Percentiles rank a stretch among this genome's conserved stretches.
Conservation (phyloP, 2,329 filamentous ascomycete species). For the Nemania serpens region DNA sequence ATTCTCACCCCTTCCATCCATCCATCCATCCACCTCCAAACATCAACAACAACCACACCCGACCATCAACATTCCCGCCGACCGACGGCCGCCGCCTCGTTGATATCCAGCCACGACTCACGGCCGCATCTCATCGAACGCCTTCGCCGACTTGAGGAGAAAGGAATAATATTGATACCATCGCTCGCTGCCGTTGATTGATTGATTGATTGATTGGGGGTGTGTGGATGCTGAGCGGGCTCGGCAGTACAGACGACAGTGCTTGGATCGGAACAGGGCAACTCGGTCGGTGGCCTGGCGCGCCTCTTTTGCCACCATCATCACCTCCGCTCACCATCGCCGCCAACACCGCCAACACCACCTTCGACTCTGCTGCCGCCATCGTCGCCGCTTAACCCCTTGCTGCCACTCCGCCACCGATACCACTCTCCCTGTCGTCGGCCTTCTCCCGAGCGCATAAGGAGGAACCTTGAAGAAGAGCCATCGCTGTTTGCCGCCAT, state of each 20-base stretch:
- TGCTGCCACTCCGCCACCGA: background rate
- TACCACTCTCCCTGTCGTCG: background rate
- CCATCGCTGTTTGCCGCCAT: background rate
- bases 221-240: conserved; percentile 43
- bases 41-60: background rate
- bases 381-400: no score
- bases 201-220: conserved; percentile 28
- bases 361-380: background rate
- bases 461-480: background rate
- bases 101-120: conserved; percentile 6
- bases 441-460: conserved; percentile 10
- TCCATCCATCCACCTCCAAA: no score
- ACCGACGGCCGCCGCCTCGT: conserved; percentile 6
- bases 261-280: conserved; percentile 43
- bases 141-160: conserved; percentile 1
- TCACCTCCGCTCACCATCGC: background rate
- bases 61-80: conserved; percentile 15
- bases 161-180: conserved; percentile 9
- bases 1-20: conserved; percentile 24
- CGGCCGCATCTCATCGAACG: conserved; percentile 6
- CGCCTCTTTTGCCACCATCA: conserved; percentile 43
- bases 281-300: conserved; percentile 46
- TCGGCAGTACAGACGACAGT: conserved; percentile 31
- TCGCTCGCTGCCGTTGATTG: conserved; percentile 24
- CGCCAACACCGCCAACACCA: no score